Conservation (phyloP, 768 basidiomycete species). For the Inosperma sp. region DNA sequence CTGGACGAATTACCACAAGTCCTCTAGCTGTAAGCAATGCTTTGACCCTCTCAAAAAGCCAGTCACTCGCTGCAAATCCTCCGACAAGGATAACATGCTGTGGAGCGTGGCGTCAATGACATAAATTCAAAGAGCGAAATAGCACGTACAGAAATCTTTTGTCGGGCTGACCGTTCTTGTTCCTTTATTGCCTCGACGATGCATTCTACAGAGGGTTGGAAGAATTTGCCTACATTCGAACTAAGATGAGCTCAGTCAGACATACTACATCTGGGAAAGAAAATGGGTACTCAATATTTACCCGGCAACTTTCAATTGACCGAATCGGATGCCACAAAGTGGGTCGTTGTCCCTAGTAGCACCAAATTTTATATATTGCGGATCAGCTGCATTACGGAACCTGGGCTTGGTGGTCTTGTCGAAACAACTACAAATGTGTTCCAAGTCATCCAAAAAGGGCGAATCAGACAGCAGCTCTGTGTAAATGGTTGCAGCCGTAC, state of each 20-base stretch:
- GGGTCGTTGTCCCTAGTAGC: conserved; percentile 14
- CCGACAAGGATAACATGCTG: conserved; percentile 42
- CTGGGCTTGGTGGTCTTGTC: conserved; percentile 43
- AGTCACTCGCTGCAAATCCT: conserved; percentile 48
- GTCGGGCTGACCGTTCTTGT: conserved; percentile 22
- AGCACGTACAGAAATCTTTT: conserved; percentile 33
- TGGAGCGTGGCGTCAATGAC: too few relatives aligned
- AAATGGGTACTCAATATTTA: conserved; percentile 6
- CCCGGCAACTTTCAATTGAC: conserved; percentile 18
- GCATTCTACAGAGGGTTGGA: conserved; percentile 34
- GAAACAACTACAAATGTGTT: conserved; percentile 37
- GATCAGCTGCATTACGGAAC: conserved; percentile 34
- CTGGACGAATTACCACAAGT: conserved; percentile 45
- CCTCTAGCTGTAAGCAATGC: conserved; percentile 31
- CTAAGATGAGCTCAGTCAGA: conserved; percentile 5
- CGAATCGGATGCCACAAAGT: conserved; percentile 13
- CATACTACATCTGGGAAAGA: background rate
- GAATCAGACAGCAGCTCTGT: conserved; percentile 36
- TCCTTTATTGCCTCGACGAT: conserved; percentile 30
- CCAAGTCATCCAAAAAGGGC: conserved; percentile 35
- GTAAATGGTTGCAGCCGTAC: background rate
- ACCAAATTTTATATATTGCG: conserved; percentile 18
- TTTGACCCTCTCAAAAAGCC: conserved; percentile 37
- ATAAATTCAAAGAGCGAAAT: too few relatives aligned
- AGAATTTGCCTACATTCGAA: conserved; percentile 35